Base-by-base conservation (phyloP, 2,329 filamentous ascomycete species). In the Arthrobotrys entomopaga region DNA sequence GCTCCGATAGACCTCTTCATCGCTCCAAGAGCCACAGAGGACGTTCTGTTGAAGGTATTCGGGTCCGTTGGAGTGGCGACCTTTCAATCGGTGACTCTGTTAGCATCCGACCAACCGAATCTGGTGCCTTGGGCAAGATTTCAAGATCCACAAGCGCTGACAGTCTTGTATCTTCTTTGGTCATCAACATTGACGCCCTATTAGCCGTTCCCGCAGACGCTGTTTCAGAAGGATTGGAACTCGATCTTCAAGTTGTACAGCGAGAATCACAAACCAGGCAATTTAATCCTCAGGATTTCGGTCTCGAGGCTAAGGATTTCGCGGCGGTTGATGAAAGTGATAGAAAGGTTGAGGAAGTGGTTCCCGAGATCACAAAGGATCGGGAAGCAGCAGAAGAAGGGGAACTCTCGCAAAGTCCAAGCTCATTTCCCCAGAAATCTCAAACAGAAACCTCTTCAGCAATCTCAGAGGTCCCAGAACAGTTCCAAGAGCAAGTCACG, bases 11-110 rank as follows among this genome's bases (percentile, higher is more conserved):
- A 26, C 70, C 63, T 4, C 63, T 66, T 13, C 56, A 74, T 19
- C 61, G 61, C 26, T 65, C 67, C 16, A 74, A 63, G 15, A 67
- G 70, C 48, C 54, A 48, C 2, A 52, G 56, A 13, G 57, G 63
- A 11, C 52, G 20, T 29, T 46, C 48, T n/a, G 57, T 49, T 22
- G 63, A 66, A 42, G 70, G 63, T 10, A 24, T 74, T 13, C 50
- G 70, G 29, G 70, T 74, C 49, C 70, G 70, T 48, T 74, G 63
- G 70, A 74, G 70, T 29, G 70, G 63, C 40, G 70, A 74, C 11
- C 57, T 74, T 54, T 63, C 63, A 46, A 50, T 67, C 52, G 34
- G 58, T 49, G 63, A 74, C 63, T 29, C 50, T 40, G 56, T 66
- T 19, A 74, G 57, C 42, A 74, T 74, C 38, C 56, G 50, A 5